Conservation (phyloP, 352 stramenopile genomes). For the Stramenopiles sp. region DNA sequence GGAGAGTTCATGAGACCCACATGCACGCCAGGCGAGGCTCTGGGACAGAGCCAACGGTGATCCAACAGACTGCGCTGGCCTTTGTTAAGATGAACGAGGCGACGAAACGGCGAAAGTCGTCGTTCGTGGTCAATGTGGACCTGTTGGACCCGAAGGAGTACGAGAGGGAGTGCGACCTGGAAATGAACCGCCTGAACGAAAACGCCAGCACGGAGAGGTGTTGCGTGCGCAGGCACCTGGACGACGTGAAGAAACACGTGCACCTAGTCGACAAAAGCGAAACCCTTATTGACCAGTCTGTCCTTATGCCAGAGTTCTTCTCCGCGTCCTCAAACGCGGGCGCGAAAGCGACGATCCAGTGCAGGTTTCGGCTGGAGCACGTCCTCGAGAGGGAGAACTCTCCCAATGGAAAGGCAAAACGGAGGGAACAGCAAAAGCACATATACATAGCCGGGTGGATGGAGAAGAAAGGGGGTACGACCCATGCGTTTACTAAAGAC, state of each 20-base stretch:
- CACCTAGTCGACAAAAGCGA: neutral
- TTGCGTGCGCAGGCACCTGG: neutral
- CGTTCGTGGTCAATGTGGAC: neutral
- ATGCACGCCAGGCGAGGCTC: neutral
- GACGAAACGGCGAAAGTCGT: neutral
- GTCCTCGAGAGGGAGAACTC: too few species aligned
- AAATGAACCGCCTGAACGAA: neutral
- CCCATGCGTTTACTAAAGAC: neutral
- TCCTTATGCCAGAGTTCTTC: neutral
- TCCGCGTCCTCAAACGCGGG: neutral
- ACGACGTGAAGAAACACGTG: neutral
- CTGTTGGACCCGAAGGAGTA: neutral
- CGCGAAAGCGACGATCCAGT: neutral
- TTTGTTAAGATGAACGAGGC: neutral
- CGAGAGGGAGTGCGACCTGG: neutral
- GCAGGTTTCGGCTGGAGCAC: too few species aligned
- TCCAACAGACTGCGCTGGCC: too few species aligned
- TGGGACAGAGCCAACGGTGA: too few species aligned
- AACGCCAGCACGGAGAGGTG: neutral
- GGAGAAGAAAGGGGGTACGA: neutral
- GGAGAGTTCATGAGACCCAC: neutral
- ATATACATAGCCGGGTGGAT: neutral
- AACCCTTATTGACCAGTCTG: neutral
- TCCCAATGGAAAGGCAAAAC: neutral
- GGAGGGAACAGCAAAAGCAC: neutral